phyloP scores from a whole-genome alignment of 345 rosid genomes.

The Microthlaspi erraticum region DNA sequence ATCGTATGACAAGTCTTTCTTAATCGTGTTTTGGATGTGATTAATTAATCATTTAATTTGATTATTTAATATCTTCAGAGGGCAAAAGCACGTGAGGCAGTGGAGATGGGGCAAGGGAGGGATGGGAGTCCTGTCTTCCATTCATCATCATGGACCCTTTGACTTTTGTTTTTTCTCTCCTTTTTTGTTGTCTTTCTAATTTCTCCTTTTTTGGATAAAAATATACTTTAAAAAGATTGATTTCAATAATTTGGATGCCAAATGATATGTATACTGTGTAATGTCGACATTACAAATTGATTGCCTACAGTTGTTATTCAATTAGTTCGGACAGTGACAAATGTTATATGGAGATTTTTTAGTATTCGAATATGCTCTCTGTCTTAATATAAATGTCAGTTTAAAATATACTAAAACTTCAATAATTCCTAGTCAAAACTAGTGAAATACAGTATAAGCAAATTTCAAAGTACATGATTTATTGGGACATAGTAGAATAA shows the following conservation, averaged over 20 bases:
- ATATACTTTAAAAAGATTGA: conserved; percentile 7
- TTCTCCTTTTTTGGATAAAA: conserved; percentile 9
- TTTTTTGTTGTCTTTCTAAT: conserved; percentile 31
- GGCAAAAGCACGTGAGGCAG: conserved; percentile 66
- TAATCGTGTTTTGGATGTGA: conserved; percentile 1
- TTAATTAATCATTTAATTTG: not conserved
- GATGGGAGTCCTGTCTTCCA: conserved; percentile 58
- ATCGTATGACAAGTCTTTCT: not conserved
- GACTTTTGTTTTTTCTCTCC: conserved; percentile 43
- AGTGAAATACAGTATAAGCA: no score
- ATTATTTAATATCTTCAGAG: conserved; percentile 45
- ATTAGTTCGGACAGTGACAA: not conserved
- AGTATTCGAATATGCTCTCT: no score
- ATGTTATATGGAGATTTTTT: not conserved
- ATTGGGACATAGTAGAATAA: no score
- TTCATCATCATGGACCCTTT: conserved; percentile 53
- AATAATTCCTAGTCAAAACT: no score
- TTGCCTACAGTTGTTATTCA: conserved; percentile 17
- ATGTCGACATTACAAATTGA: conserved; percentile 35
- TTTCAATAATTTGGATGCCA: conserved; percentile 27
- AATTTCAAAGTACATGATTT: no score
- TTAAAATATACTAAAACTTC: no score
- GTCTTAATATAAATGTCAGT: no score
- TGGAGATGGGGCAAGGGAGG: conserved; percentile 59
- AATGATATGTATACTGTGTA: conserved; percentile 34